phyloP scores from a whole-genome alignment of 108 stramenopile species.

The Epithemia pelagica region DNA sequence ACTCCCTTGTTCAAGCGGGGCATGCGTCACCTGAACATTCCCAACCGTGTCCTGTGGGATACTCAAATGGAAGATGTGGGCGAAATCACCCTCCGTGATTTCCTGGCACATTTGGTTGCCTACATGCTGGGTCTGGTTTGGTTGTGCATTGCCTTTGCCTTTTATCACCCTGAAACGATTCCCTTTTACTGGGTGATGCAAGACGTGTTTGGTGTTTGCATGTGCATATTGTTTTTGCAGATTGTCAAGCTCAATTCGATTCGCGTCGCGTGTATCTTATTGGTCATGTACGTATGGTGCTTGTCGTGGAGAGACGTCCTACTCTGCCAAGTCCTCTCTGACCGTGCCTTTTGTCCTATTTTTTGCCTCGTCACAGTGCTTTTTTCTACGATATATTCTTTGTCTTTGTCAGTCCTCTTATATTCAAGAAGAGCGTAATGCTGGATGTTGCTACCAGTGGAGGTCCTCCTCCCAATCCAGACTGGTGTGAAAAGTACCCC shows the following conservation, averaged over 20 bases:
- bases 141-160: constrained; percentile 50
- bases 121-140: constrained; percentile 37
- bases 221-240: constrained; percentile 78
- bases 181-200: constrained; percentile 84
- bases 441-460: constrained; percentile 72
- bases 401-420: constrained; percentile 75
- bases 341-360: too few relatives aligned
- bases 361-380: too few relatives aligned
- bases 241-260: constrained; percentile 72
- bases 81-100: constrained; percentile 31
- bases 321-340: too few relatives aligned
- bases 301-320: too few relatives aligned
- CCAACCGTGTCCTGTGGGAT: constrained; percentile 5
- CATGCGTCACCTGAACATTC: constrained; percentile 12
- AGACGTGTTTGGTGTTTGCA: constrained; percentile 81
- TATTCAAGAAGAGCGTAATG: constrained; percentile 83
- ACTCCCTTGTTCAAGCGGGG: constrained; percentile 52
- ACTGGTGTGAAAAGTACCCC: constrained; percentile 88
- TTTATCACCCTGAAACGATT: constrained; percentile 38
- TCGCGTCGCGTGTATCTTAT: constrained; percentile 72
- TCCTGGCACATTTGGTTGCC: constrained; percentile 26
- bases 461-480: constrained; percentile 54
- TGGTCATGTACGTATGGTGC: constrained; percentile 26
- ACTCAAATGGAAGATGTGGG: constrained; percentile 37
- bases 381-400: constrained; percentile 93